A percentile compares a stretch with the other conserved stretches of the same genome.
phyloP scores from a whole-genome alignment of 129 eudicot species.

The Silybum marianum region DNA sequence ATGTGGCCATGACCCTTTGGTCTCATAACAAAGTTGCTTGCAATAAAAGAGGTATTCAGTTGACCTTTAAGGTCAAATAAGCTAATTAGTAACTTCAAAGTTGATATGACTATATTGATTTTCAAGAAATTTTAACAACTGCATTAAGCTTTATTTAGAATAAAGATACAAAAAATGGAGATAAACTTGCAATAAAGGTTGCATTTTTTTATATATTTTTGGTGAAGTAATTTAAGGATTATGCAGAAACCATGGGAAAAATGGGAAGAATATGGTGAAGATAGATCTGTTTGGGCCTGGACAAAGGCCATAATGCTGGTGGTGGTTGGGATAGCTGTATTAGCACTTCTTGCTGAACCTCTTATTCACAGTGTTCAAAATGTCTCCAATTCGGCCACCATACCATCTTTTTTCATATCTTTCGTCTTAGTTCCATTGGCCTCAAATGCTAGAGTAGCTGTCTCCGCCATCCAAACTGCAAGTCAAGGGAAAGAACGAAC shows the following conservation, averaged over 20 bases:
- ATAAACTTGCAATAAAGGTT: neutral
- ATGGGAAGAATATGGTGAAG: constrained; percentile 37
- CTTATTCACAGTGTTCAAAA: constrained; percentile 68
- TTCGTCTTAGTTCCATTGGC: constrained; percentile 69
- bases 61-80: neutral
- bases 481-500: constrained; percentile 50
- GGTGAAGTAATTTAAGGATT: constrained; percentile 5
- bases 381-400: constrained; percentile 50
- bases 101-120: neutral
- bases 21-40: neutral
- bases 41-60: neutral
- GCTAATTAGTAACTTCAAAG: neutral
- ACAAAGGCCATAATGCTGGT: constrained; percentile 53
- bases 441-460: constrained; percentile 62
- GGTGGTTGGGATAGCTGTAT: constrained; percentile 51
- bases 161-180: neutral
- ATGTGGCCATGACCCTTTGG: neutral
- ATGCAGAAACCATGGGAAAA: constrained; percentile 51
- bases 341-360: constrained; percentile 72
- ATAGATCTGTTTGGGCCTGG: constrained; percentile 51
- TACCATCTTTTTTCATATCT: constrained; percentile 64
- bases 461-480: constrained; percentile 55
- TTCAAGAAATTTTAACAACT: neutral
- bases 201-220: neutral
- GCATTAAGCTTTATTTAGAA: neutral